Evolutionary conservation across 192 early-diverging fungal species (phyloP), one percentile per base, ranked within the genome.

Genomic region (Lunasporangiospora selenospora): DNA sequence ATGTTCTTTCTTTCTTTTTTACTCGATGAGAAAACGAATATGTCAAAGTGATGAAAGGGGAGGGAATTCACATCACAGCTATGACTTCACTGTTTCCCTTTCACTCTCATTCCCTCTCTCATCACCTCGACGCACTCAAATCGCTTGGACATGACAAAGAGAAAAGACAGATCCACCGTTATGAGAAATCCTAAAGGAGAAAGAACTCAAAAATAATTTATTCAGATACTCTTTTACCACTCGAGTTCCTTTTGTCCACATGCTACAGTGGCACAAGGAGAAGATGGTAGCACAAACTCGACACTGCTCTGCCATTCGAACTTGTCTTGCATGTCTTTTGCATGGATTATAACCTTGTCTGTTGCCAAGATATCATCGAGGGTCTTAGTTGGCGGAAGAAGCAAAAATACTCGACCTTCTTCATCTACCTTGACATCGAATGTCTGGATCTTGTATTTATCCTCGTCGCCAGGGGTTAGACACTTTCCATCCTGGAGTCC

Each of bases 281-380:
- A 40, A 4, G 52, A 34, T 24, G 48, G 50, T 3, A 37, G 60
- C 13, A 62, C 27, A 32, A 62, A 31, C 24, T 62, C 60, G 37
- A 62, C 44, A 41, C 49, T 43, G 38, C 49, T 53, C 32, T 53
- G 60, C 48, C 60, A 53, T 24, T 31, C 27, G 19, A 55, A 41
- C 37, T 18, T 53, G 39, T 37, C 41, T 4, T 34, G 41, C 11
- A 26, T 7, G 11, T 53, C 60, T 53, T 62, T n/a, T 0, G 60
- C 60, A 53, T 62, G 60, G 33, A 62, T 62, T 46, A 79, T 85
- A 58, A 70, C 77, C 65, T 78, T 75, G n/a, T 43, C 65, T 3
- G 87, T 88, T 27, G 86, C 87, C 53, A 88, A 78, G 6, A 80
- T 47, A 18, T 41, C 50, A 56, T 88, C 81, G 18, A 89, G 56